Conservation (phyloP, 2,329 filamentous ascomycete species). For the Fusarium praegraminearum region DNA sequence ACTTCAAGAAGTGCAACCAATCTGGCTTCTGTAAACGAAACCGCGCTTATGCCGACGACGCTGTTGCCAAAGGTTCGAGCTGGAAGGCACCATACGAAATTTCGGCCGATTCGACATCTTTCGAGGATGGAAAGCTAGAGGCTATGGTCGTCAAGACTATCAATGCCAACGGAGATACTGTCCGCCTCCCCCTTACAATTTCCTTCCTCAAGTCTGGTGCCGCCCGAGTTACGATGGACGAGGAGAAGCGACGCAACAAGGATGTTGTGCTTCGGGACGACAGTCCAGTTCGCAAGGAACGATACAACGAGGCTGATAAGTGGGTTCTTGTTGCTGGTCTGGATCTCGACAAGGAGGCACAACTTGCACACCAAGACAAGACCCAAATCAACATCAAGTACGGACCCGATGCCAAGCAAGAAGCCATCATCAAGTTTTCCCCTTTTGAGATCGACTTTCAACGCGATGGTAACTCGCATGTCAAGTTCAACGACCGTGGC, state of each 20-base stretch:
- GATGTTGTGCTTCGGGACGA: constrained; percentile 88
- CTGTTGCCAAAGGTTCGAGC: constrained; percentile 69
- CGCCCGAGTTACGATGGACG: constrained; percentile 88
- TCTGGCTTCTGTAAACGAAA: constrained; percentile 98
- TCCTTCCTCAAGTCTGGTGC: constrained; percentile 92
- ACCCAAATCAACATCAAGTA: constrained; percentile 81
- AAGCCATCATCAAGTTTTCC: constrained; percentile 84
- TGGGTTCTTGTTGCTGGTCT: constrained; percentile 89
- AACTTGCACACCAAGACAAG: constrained; percentile 73
- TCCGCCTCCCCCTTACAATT: constrained; percentile 84
- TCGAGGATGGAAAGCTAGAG: constrained; percentile 83
- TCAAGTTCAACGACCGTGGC: constrained; percentile 91
- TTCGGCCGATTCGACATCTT: constrained; percentile 75
- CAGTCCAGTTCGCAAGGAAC: constrained; percentile 87
- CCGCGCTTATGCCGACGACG: constrained; percentile 86
- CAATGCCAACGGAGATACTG: constrained; percentile 70
- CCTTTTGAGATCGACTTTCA: constrained; percentile 91
- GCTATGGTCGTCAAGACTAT: constrained; percentile 86
- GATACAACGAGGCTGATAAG: constrained; percentile 91
- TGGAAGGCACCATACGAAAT: constrained; percentile 88
- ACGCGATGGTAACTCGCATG: constrained; percentile 81
- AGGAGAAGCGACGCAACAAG: constrained; percentile 88
- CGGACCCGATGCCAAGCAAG: constrained; percentile 79
- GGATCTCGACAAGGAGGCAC: constrained; percentile 76
- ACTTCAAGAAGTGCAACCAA: constrained; percentile 97